phyloP scores from a whole-genome alignment of 2,329 filamentous ascomycete species.

The Aotearoamyces nothofagi region DNA sequence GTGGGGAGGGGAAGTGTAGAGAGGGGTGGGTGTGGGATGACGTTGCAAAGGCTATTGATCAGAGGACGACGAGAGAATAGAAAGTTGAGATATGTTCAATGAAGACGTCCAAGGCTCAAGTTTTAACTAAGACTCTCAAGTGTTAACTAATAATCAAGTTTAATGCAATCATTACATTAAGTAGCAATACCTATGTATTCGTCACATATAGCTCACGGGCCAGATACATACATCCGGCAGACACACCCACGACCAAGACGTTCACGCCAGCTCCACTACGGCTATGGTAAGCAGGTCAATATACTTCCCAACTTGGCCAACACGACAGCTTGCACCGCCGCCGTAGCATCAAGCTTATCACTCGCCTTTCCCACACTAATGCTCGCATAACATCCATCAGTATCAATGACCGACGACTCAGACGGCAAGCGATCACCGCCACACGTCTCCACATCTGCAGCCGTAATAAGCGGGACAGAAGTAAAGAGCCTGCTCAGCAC shows the following conservation, averaged over 20 bases:
- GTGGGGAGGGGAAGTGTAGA: conserved; percentile 2
- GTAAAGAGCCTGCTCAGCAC: conserved; percentile 46
- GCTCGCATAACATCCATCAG: conserved; percentile 41
- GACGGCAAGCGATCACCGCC: conserved; percentile 37
- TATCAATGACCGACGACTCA: conserved; percentile 35
- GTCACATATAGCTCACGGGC: too few relatives aligned
- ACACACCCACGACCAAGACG: too few relatives aligned
- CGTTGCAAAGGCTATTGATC: conserved; percentile 10
- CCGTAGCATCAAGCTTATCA: conserved; percentile 43
- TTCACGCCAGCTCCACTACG: too few relatives aligned
- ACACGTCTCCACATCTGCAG: conserved; percentile 40
- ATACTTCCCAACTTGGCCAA: conserved; percentile 31
- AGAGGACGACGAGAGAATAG: too few relatives aligned
- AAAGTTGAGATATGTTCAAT: too few relatives aligned
- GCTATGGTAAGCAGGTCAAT: conserved; percentile 32
- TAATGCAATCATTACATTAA: too few relatives aligned
- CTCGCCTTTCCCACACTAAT: conserved; percentile 47
- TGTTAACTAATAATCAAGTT: too few relatives aligned
- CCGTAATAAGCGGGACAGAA: conserved; percentile 20
- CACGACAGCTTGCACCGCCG: conserved; percentile 33
- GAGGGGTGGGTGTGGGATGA: conserved; percentile 3
- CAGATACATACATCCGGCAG: too few relatives aligned
- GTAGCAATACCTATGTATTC: too few relatives aligned
- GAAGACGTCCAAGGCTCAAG: too few relatives aligned
- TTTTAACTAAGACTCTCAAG: too few relatives aligned